Evolutionary conservation across 495 filamentous ascomycete genomes (phyloP).

Genomic region (Penicillium robsamsonii): DNA sequence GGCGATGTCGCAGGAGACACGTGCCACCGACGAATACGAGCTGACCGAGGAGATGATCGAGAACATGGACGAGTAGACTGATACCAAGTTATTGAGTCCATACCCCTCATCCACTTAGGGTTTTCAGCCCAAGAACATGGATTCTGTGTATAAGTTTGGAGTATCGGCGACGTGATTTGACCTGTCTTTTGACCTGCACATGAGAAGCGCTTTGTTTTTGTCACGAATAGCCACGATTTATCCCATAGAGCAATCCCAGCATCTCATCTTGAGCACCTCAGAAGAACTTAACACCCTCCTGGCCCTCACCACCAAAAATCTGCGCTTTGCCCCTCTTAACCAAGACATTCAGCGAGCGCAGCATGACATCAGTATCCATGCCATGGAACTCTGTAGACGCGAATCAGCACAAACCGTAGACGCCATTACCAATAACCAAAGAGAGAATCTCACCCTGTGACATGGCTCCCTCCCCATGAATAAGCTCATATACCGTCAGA

Average conservation of each 20-base stretch:
- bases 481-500: conserved; percentile 74
- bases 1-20: conserved; percentile 78
- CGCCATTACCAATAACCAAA: background rate
- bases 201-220: conserved; percentile 22
- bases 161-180: conserved; percentile 11
- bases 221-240: conserved; percentile 31
- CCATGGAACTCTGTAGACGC: conserved; percentile 71
- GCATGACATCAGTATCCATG: conserved; percentile 77
- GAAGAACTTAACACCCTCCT: conserved; percentile 94
- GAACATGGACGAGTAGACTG: conserved; percentile 26
- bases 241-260: conserved; percentile 13
- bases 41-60: conserved; percentile 38
- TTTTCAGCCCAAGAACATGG: conserved; percentile 1
- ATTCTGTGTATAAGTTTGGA: conserved; percentile 20
- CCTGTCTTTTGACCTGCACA: conserved; percentile 3
- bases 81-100: background rate
- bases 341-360: conserved; percentile 71
- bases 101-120: background rate
- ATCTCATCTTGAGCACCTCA: conserved; percentile 38
- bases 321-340: conserved; percentile 91
- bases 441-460: conserved; percentile 50
- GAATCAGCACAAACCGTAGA: conserved; percentile 16
- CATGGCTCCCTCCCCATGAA: conserved; percentile 62
- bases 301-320: conserved; percentile 83
- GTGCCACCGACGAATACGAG: conserved; percentile 62